phyloP scores from a whole-genome alignment of 305 asterid species.

The Nicotiana rustica region DNA sequence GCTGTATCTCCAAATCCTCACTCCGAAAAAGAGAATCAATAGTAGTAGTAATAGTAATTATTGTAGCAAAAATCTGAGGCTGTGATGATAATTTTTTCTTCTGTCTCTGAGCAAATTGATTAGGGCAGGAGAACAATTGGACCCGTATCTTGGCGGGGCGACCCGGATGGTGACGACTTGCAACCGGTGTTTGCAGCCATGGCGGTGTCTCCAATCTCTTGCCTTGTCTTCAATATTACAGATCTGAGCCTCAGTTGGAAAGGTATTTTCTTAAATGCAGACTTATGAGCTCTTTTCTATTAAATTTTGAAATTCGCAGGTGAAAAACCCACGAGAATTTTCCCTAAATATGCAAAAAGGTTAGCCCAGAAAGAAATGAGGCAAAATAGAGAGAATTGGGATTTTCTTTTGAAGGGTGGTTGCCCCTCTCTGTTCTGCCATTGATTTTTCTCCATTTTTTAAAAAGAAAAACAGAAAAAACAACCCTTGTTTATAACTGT shows the following conservation, averaged over 20 bases:
- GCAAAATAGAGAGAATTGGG: no score
- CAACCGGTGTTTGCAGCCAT: neutral
- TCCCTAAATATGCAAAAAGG: neutral
- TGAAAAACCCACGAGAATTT: neutral
- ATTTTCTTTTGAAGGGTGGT: slow-evolving; percentile 35
- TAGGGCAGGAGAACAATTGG: neutral
- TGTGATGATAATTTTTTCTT: slow-evolving; percentile 5
- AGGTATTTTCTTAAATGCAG: no score
- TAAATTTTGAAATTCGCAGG: no score
- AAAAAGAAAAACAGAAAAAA: no score
- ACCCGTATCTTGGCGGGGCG: slow-evolving; percentile 21
- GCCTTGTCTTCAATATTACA: no score
- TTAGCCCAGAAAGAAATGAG: no score
- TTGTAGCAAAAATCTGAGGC: neutral
- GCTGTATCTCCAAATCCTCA: neutral
- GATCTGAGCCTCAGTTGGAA: no score
- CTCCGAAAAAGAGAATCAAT: neutral
- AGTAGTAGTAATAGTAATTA: neutral
- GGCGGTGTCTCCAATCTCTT: neutral
- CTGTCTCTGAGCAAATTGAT: slow-evolving; percentile 1
- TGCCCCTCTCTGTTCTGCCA: slow-evolving; percentile 43
- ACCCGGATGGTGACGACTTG: neutral
- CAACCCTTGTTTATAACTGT: no score
- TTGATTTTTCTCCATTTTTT: slow-evolving; percentile 34
- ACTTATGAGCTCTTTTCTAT: no score